Conservation (phyloP, 208 protist genomes). For the Sergeia podlipaevii region DNA sequence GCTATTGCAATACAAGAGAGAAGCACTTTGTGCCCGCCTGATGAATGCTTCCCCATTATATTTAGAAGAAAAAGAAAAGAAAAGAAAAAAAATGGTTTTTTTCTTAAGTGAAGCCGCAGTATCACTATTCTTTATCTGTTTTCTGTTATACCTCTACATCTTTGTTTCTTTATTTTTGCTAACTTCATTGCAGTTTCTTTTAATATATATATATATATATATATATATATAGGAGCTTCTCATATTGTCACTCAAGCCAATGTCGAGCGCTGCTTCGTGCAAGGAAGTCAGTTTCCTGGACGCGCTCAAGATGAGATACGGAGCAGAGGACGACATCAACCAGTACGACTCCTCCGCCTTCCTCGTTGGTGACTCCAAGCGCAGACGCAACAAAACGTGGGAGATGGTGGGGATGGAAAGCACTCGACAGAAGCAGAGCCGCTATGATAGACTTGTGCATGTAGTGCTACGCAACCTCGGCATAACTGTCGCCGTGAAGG, state of each 20-base stretch:
- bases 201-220: slow-evolving; percentile 2
- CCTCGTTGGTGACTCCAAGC: slow-evolving; percentile 31
- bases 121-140: not conserved
- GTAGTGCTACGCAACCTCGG: slow-evolving; percentile 56
- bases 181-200: too few relatives aligned
- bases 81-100: too few relatives aligned
- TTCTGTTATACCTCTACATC: slow-evolving; percentile 5
- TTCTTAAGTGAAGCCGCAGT: not conserved
- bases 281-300: slow-evolving; percentile 67
- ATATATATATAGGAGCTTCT: not conserved
- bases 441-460: slow-evolving; percentile 51
- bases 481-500: slow-evolving; percentile 50
- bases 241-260: slow-evolving; percentile 1
- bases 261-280: too few relatives aligned
- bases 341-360: slow-evolving; percentile 35
- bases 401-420: slow-evolving; percentile 82
- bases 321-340: slow-evolving; percentile 48
- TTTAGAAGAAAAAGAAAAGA: too few relatives aligned
- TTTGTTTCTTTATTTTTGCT: slow-evolving; percentile 14
- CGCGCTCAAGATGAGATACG: slow-evolving; percentile 71
- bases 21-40: too few relatives aligned
- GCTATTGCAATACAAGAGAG: too few relatives aligned
- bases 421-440: slow-evolving; percentile 47
- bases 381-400: slow-evolving; percentile 62
- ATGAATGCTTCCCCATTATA: too few relatives aligned